Base-by-base conservation (phyloP, 2,329 filamentous ascomycete genomes). In the Colletotrichum trifolii region DNA sequence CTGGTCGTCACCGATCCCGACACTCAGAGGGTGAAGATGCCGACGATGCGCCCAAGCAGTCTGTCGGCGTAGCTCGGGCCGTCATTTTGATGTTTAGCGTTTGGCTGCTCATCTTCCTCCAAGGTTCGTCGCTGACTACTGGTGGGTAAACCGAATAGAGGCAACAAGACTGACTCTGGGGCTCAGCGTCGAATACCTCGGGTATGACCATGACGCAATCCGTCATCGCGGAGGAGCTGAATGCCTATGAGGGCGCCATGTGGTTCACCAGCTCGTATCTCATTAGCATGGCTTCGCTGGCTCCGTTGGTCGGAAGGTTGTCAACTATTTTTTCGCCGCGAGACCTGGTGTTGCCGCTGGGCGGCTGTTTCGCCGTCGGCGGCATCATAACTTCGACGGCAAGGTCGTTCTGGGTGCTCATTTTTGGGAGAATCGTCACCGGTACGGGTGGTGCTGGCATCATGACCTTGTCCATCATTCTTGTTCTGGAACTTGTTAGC, bases 241-340 rank as follows among this genome's bases (percentile, higher is more conserved):
- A 92, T 76, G 87, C 91, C 1, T 94, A 93, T 71, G 87, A 89
- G 60, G 81, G 88, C 60, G 89, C 88, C 40, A 91, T 88, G 75
- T 96, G 92, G 92, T 93, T 96, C 74, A 93, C 91, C 8, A 92
- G 91, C 38, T 83, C 90, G 2, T 96, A 93, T 73, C 82, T 96
- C 52, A 83, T 87, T 67, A 75, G 80, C 70, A 82, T 83, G 85
- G 92, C 85, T 35, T 84, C 82, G 11, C 77, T 91, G 11, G 86
- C 89, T 0, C 92, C 93, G 0, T 76, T 96, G 2, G 84, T 87
- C 43, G 92, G 92, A 7, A 88, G 92, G 15, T 80, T 96, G 1
- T 87, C 89, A 49, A 87, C 89, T 70, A 87, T 96, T 33, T 95
- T 96, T 75, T 87, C 89, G 0, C 87, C 91, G 0, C 83, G 89